Evolutionary conservation across 2,329 filamentous ascomycete species (phyloP), one percentile per base, ranked within the genome.

Genomic region (Bipolaris zeicola): DNA sequence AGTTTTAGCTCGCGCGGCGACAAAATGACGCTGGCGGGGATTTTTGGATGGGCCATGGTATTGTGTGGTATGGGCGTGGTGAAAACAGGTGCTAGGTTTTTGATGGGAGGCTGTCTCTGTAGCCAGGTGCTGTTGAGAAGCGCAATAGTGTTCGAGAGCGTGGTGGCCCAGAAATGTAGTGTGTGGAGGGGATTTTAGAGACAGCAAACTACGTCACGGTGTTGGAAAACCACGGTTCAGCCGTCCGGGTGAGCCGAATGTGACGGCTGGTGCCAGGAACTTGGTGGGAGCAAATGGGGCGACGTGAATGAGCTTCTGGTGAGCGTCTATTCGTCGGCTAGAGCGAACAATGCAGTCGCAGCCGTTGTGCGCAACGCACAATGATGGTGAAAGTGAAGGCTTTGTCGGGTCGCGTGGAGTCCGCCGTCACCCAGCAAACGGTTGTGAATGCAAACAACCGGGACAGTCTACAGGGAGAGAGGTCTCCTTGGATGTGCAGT

Each of bases 21-120:
- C 33, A 73, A 53, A 28, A 73, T 66, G 22, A 66, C 52, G 43
- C 61, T 65, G 11, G 69, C 70, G 24, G 66, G 60, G 34, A 70
- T 55, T 20, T 57, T 58, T 20, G 57, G 52, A 34, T 59, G 54
- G 22, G 50, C 52, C 43, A 51, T 57, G 50, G 33, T 20, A 36
- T 24, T 14, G 26, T 47, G 26, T 6, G 11, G 31, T 49, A 6
- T 36, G 6, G 45, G 38, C 33, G 45, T 50, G 8, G 18, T 24
- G 24, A 26, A 8, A 38, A 28, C 22, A 36, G 34, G 38, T 41
- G 41, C 13, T 31, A 22, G 33, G 43, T 33, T 42, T 16, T 28
- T 38, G 20, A 16, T 28, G 13, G 24, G 45, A 6, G 26, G 36
- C 6, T 46, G 18, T 6, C 41, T 28, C 1, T 33, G 36, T 6